A percentile compares a stretch with the other conserved stretches of the same genome.
These are phyloP conservation scores for Cyphellophora attinorum DNA, from an alignment of 2,329 filamentous ascomycete species.

Conservation along the genomic window DNA sequence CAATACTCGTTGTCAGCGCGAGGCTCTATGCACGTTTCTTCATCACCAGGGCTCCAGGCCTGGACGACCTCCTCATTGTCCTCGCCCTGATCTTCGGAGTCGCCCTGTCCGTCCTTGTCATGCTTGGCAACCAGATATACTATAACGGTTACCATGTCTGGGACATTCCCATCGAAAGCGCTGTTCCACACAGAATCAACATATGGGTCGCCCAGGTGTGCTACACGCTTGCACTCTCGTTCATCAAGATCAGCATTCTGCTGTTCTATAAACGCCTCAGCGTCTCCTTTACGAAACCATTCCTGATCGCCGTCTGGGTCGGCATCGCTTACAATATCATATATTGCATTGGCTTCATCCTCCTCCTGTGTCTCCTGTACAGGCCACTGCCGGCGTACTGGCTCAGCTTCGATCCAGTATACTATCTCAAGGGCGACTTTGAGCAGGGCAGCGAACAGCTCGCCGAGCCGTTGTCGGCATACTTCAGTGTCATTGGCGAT, in stretches of 20 bases:
- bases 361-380: constrained; percentile 14
- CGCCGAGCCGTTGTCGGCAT: constrained; percentile 11
- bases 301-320: constrained; percentile 17
- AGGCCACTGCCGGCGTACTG: constrained; percentile 15
- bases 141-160: constrained; percentile 17
- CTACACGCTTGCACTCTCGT: constrained; percentile 8
- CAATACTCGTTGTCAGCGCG: constrained; percentile 15
- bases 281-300: constrained; percentile 13
- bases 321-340: constrained; percentile 19
- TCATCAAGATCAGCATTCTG: constrained; percentile 17
- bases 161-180: constrained; percentile 13
- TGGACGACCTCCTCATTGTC: constrained; percentile 15
- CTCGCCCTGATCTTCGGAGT: constrained; percentile 9
- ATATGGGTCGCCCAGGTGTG: constrained; percentile 16
- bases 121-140: constrained; percentile 15
- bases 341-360: constrained; percentile 11
- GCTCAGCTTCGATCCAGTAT: constrained; percentile 13
- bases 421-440: constrained; percentile 8
- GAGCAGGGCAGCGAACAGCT: constrained; percentile 12
- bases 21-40: constrained; percentile 22
- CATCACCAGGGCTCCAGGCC: constrained; percentile 17
- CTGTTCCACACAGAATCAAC: constrained; percentile 11
- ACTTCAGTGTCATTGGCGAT: constrained; percentile 16
- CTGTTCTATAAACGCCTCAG: constrained; percentile 19
- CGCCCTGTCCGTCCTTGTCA: constrained; percentile 13